Evolutionary conservation across 257 asterid genomes (phyloP).

Genomic region (Solanum pimpinellifolium): DNA sequence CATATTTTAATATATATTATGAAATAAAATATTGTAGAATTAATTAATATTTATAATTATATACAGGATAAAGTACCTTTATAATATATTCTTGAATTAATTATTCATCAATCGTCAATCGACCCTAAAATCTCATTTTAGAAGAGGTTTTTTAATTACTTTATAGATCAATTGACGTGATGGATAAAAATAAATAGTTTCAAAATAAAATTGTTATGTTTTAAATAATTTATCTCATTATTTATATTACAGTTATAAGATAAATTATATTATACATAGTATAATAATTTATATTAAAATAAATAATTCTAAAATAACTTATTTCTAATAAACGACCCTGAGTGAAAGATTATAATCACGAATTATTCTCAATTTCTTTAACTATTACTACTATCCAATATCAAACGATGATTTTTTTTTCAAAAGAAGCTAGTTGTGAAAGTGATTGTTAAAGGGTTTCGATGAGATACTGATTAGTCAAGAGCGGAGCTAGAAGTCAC

Average conservation of each 20-base stretch:
- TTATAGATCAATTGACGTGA: neutral
- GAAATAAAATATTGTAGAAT: neutral
- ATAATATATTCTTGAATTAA: neutral
- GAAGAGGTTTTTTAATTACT: too few relatives aligned
- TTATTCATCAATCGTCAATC: too few relatives aligned
- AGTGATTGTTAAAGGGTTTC: neutral
- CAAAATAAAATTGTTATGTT: too few relatives aligned
- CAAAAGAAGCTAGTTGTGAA: neutral
- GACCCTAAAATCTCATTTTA: neutral
- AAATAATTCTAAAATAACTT: neutral
- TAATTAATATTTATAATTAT: too few relatives aligned
- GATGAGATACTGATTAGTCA: neutral
- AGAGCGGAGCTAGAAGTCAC: neutral
- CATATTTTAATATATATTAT: too few relatives aligned
- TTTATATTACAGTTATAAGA: too few relatives aligned
- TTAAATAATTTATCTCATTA: fast-evolving
- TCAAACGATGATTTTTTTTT: neutral
- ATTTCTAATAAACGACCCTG: neutral
- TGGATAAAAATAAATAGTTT: neutral
- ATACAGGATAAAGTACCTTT: neutral
- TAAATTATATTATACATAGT: too few relatives aligned
- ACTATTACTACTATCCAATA: too few relatives aligned
- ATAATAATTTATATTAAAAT: too few relatives aligned
- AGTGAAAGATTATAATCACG: too few relatives aligned
- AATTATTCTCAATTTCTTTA: neutral